A percentile compares a stretch with the other conserved stretches of the same genome.
Evolutionary conservation across 306 rosid species (phyloP).

Genomic region (Vigna hirtella): DNA sequence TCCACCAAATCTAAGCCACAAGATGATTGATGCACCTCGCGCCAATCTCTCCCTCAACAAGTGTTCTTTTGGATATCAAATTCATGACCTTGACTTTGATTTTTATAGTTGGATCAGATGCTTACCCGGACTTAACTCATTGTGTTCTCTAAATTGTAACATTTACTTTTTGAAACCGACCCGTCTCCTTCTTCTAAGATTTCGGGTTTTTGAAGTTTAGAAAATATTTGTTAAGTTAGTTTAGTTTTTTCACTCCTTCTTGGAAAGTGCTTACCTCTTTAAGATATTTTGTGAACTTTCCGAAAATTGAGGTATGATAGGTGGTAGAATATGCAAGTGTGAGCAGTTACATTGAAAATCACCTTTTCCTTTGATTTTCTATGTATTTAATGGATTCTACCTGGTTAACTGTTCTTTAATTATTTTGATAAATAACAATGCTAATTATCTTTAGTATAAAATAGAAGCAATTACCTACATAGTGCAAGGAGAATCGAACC

Average conservation of each 20-base stretch:
- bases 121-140: no score
- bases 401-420: background rate
- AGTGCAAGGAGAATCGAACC: slow-evolving; percentile 5
- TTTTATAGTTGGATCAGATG: no score
- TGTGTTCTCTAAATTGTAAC: background rate
- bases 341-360: background rate
- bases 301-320: background rate
- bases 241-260: background rate
- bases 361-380: background rate
- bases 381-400: background rate
- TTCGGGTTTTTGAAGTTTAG: background rate
- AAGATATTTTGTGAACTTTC: slow-evolving; percentile 1
- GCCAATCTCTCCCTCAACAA: no score
- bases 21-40: no score
- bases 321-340: slow-evolving; percentile 2
- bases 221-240: slow-evolving; percentile 1
- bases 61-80: no score
- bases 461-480: background rate
- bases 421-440: background rate
- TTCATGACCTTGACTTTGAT: no score
- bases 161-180: background rate
- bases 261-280: background rate
- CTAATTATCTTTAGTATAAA: background rate
- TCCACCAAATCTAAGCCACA: no score
- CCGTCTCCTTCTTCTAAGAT: background rate